Base-by-base conservation (phyloP, 2,329 filamentous ascomycete genomes). In the Fonsecaea pedrosoi region DNA sequence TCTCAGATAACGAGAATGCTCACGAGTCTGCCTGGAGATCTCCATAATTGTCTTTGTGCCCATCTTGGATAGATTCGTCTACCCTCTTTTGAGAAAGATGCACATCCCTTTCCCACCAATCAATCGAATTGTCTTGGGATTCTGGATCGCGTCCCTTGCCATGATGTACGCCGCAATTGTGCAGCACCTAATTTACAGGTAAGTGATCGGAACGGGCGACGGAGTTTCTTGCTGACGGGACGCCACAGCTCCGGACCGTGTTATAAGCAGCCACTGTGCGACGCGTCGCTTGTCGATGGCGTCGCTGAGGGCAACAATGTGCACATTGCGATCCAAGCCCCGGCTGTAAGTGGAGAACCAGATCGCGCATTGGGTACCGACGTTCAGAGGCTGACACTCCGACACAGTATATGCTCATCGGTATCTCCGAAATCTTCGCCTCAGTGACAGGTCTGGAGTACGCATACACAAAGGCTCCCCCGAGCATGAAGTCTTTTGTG, bases 41-140 rank as follows among this genome's bases (percentile, higher is more conserved):
- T 86, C 89, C 32, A 87, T 93, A 69, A 86, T 94, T 73, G 87
- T 94, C 74, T 86, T 93, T 77, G 90, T 92, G 57, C 90, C 90
- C 2, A 79, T 93, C 69, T 85, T 89, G 70, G 90, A 93, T 74
- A 82, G 82, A 35, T n/a, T 88, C 38, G 72, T 94, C 64, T 94
- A 92, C 78, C 91, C 91, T 0, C 75, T 83, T 25, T 84, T 93
- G 65, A 87, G 89, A 73, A 87, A 85, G 74, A 67, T 84, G 40
- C 86, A 85, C 54, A 84, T 92, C 75, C 81, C 83, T 63, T 91
- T 92, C 81, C 90, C 85, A 0, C 91, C 90, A 50, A 90, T 92
- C 79, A 92, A 89, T 82, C 89, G 89, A 76, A 92, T 94, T 78
- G 84, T 89, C 1, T 77, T 83, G 8, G 91, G 90, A 60, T 93